phyloP scores from a whole-genome alignment of 495 filamentous ascomycete genomes.

The Astrothelium macrocarpum region DNA sequence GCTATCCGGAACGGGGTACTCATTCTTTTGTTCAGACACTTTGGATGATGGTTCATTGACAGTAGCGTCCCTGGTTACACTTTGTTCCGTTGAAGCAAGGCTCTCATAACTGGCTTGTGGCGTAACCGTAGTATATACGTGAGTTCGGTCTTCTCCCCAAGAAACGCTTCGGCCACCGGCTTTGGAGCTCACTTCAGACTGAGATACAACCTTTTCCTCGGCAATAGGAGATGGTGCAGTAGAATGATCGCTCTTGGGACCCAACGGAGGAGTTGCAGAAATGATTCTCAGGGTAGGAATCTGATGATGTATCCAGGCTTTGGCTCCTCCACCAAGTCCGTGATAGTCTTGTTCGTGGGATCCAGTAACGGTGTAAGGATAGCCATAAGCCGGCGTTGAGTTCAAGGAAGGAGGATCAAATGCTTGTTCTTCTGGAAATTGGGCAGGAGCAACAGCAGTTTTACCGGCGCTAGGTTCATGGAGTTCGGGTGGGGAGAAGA shows the following conservation, averaged over 20 bases:
- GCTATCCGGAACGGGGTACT: neutral
- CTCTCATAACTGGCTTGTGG: slow-evolving; percentile 28
- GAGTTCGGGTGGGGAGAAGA: slow-evolving; percentile 20
- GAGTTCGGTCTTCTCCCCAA: slow-evolving; percentile 33
- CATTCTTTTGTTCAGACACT: neutral
- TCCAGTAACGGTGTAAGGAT: neutral
- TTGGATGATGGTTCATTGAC: neutral
- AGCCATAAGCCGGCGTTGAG: neutral
- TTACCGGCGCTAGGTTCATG: slow-evolving; percentile 8
- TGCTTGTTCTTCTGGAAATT: neutral
- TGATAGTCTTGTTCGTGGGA: neutral
- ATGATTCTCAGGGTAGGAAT: slow-evolving; percentile 5
- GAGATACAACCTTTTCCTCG: neutral
- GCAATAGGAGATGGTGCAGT: neutral
- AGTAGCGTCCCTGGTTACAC: neutral
- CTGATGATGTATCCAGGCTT: neutral
- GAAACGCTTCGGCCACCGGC: slow-evolving; percentile 22
- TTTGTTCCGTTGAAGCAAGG: slow-evolving; percentile 10
- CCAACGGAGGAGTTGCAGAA: neutral
- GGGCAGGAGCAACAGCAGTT: slow-evolving; percentile 9
- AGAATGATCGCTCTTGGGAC: neutral
- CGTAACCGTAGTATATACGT: slow-evolving; percentile 29
- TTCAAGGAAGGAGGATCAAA: neutral
- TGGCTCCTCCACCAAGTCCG: neutral
- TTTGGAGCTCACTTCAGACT: neutral